A percentile compares a stretch with the other conserved stretches of the same genome.
Conservation (phyloP, 2,329 filamentous ascomycete genomes). For the Trichoderma arundinaceum region DNA sequence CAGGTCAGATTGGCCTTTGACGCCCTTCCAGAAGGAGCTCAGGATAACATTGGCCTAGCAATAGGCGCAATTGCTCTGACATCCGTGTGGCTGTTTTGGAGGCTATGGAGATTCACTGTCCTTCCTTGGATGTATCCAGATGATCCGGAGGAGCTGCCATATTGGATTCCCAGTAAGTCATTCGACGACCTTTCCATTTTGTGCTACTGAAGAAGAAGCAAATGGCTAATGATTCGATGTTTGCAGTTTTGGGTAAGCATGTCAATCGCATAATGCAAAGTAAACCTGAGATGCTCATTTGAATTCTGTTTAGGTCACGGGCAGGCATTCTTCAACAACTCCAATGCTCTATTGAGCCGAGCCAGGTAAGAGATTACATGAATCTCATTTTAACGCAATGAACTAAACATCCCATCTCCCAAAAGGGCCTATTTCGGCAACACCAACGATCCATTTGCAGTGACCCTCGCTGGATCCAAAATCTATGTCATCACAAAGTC, state of each 20-base stretch:
- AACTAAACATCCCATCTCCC: background rate
- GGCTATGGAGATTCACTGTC: constrained; percentile 26
- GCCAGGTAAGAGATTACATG: constrained; percentile 34
- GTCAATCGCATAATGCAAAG: background rate
- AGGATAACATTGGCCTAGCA: background rate
- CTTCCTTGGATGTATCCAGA: constrained; percentile 19
- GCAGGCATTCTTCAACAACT: constrained; percentile 36
- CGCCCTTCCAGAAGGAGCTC: background rate
- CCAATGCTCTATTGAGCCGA: constrained; percentile 33
- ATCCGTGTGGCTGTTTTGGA: constrained; percentile 10
- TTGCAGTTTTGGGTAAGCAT: background rate
- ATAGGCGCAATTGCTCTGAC: background rate
- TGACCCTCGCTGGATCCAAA: constrained; percentile 36
- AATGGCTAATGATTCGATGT: background rate
- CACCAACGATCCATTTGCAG: constrained; percentile 37
- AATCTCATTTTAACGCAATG: background rate
- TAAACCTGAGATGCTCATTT: background rate
- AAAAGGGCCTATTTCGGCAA: constrained; percentile 28
- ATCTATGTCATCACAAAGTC: constrained; percentile 38
- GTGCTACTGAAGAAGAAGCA: no score
- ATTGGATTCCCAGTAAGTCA: constrained; percentile 29
- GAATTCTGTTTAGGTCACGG: constrained; percentile 35
- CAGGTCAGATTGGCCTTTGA: background rate
- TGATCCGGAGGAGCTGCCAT: constrained; percentile 24
- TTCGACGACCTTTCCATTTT: background rate